phyloP scores from a whole-genome alignment of 169 alveolate genomes.

The Amoebophrya sp. region DNA sequence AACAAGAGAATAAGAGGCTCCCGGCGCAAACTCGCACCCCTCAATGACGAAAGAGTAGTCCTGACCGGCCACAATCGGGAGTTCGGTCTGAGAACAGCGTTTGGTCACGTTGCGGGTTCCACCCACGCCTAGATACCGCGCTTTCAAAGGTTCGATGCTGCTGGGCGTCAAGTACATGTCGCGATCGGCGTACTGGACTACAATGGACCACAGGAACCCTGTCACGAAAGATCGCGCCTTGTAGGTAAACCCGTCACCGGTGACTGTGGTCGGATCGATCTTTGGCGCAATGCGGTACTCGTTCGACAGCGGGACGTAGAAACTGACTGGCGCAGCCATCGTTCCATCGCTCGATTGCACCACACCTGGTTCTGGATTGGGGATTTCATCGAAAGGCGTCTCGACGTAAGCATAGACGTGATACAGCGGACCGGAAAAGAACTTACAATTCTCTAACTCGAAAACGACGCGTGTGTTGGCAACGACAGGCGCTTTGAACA shows the following conservation, averaged over 20 bases:
- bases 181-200: not conserved
- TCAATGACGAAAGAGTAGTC: not conserved
- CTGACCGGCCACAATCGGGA: not conserved
- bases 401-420: not conserved
- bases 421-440: not conserved
- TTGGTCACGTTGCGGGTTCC: not conserved
- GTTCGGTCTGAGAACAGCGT: not conserved
- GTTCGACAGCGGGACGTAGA: not conserved
- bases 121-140: not conserved
- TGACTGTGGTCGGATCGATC: not conserved
- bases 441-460: not conserved
- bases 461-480: not conserved
- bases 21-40: conserved; percentile 26
- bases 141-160: not conserved
- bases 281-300: not conserved
- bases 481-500: not conserved
- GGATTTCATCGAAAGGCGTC: conserved; percentile 2
- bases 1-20: not conserved
- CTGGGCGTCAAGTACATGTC: not conserved
- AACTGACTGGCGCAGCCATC: conserved; percentile 9
- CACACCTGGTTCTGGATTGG: not conserved
- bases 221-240: not conserved
- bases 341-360: not conserved
- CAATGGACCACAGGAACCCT: conserved; percentile 15
- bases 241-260: not conserved